Percentiles rank a stretch among this genome's conserved stretches.
Evolutionary conservation across 1,284 basidiomycete genomes (phyloP).

Genomic region (Tylopilus sp.): DNA sequence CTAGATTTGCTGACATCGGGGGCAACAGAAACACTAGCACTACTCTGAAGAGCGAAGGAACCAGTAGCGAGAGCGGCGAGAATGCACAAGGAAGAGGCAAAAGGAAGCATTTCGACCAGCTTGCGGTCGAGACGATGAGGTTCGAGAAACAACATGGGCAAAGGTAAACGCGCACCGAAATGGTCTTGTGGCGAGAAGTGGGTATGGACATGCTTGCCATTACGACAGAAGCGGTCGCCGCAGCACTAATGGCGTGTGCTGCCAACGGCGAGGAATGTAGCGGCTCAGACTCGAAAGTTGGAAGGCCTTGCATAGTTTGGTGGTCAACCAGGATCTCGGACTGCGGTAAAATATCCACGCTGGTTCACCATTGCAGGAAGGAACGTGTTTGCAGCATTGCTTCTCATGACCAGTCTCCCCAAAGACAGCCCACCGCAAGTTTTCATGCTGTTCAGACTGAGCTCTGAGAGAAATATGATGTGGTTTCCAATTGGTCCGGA

Average conservation of each 20-base stretch:
- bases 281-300: slow-evolving; percentile 31
- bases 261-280: slow-evolving; percentile 30
- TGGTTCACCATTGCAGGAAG: slow-evolving; percentile 20
- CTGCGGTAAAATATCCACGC: slow-evolving; percentile 24
- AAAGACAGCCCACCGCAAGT: slow-evolving; percentile 6
- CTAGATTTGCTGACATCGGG: slow-evolving; percentile 32
- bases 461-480: neutral
- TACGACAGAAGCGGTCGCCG: slow-evolving; percentile 33
- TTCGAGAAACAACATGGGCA: slow-evolving; percentile 14
- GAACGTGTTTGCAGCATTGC: slow-evolving; percentile 38
- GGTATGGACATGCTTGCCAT: slow-evolving; percentile 34
- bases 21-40: slow-evolving; percentile 10
- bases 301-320: slow-evolving; percentile 35
- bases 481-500: neutral
- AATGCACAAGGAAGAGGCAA: slow-evolving; percentile 35
- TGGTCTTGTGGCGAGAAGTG: slow-evolving; percentile 23
- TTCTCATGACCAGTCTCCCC: slow-evolving; percentile 11
- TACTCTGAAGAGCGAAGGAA: slow-evolving; percentile 32
- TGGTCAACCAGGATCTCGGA: slow-evolving; percentile 23
- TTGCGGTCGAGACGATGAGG: slow-evolving; percentile 23
- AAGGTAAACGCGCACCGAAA: slow-evolving; percentile 31
- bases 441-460: neutral
- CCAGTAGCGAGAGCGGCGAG: slow-evolving; percentile 36
- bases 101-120: slow-evolving; percentile 40
- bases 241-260: slow-evolving; percentile 34